phyloP scores from a whole-genome alignment of 768 basidiomycete species.

The Grammothele lineata region DNA sequence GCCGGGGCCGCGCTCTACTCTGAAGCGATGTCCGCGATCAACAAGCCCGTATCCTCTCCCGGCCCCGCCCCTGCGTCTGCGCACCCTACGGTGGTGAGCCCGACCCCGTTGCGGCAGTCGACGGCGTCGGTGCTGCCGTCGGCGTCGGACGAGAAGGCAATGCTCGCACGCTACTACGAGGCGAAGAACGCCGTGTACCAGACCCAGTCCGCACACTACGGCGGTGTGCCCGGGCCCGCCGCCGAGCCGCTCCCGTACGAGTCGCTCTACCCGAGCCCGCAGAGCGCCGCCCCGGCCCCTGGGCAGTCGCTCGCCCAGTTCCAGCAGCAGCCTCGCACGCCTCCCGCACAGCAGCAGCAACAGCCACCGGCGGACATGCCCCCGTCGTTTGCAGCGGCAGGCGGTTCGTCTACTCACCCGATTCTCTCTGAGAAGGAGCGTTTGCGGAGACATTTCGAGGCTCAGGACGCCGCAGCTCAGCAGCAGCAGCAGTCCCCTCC shows the following conservation, averaged over 20 bases:
- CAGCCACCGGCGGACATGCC: constrained; percentile 35
- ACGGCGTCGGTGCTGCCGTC: constrained; percentile 29
- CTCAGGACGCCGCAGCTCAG: constrained; percentile 50
- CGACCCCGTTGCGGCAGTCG: constrained; percentile 17
- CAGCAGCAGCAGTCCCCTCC: constrained; percentile 18
- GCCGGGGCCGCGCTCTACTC: constrained; percentile 41
- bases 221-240: constrained; percentile 9
- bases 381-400: constrained; percentile 51
- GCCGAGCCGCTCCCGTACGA: constrained; percentile 55
- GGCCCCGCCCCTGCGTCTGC: background rate
- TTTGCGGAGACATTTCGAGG: constrained; percentile 59
- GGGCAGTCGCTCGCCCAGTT: constrained; percentile 13
- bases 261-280: constrained; percentile 45
- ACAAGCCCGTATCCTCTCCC: constrained; percentile 8
- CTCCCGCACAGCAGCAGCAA: constrained; percentile 1
- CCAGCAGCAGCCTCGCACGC: constrained; percentile 7
- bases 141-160: constrained; percentile 75
- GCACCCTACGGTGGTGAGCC: constrained; percentile 15
- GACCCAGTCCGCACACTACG: constrained; percentile 36
- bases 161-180: constrained; percentile 60
- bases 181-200: constrained; percentile 69
- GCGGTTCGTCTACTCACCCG: constrained; percentile 32
- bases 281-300: constrained; percentile 14
- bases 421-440: constrained; percentile 64
- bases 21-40: constrained; percentile 41